Base-by-base conservation (phyloP, 176 grass and related monocot species). In the Alloteropsis semialata region DNA sequence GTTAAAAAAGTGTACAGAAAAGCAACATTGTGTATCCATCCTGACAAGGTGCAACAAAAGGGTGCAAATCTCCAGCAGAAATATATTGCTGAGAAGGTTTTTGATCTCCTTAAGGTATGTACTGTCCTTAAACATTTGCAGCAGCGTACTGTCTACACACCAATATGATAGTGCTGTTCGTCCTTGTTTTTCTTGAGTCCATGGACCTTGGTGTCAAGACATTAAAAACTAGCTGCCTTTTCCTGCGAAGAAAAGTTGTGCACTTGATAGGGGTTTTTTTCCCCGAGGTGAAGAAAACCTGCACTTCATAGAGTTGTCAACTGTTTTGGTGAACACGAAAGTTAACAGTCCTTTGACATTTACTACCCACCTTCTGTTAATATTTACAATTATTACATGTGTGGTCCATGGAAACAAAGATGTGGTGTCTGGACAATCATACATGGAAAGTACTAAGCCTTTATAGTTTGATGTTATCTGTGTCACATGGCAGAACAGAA, bases 101-200 rank as follows among this genome's bases (percentile, higher is more conserved):
- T 95, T 92, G 90, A 90, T 88, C 93, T 95, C 43, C 89, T 95
- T 61, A 92, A 95, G 93, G 93, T 95, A 62, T 84, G 89, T 75
- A 44, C 78, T 63, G 32, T 66, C 69, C 5, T 64, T 13, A 69
- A 61, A 76, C 59, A 62, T 42, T 32, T 44, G 32, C 57, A 60
- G 15, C 56, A 83, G 49, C 42, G 56, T 78, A 49, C 37, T 84
- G 56, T 54, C 63, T 41, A 15, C 54, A 42, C 16, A 39, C 60
- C 29, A 82, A 59, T 76, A 77, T 69, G 33, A 46, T 87, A 30
- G 7, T 81, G 53, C 8, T 41, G 10, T 65, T 27, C 3, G 6
- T 64, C 76, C 48, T 54, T 74, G 5, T 56, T 76, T 65, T 65
- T 43, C 2, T 58, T 57, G 3, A 25, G 5, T 5, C 17, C 72